phyloP scores from a whole-genome alignment of 148 eudicot genomes.

The Vaccinium vitisidaea region DNA sequence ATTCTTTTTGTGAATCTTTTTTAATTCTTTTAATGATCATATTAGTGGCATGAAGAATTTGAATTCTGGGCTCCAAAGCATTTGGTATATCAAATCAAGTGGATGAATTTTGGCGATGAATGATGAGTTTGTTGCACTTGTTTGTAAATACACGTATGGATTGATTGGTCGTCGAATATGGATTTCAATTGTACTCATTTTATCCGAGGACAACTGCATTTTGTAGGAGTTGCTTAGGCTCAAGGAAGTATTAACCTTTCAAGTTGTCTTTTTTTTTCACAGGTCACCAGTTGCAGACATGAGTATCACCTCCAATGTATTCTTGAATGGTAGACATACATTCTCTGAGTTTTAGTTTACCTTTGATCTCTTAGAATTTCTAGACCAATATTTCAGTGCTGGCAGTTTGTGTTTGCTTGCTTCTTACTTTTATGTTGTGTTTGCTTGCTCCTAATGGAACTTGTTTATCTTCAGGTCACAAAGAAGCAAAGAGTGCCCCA shows the following conservation, averaged over 20 bases:
- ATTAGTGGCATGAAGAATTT: not conserved
- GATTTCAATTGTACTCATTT: not conserved
- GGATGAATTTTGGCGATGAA: not conserved
- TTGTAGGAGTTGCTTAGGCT: not conserved
- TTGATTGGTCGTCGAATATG: not conserved
- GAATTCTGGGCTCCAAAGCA: not conserved
- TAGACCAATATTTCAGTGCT: not conserved
- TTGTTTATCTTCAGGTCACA: constrained; percentile 55
- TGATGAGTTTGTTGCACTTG: not conserved
- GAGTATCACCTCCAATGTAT: constrained; percentile 89
- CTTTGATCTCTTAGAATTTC: not conserved
- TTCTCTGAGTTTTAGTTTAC: not conserved
- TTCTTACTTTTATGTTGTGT: not conserved
- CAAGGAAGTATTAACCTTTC: not conserved
- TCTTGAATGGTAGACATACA: constrained; percentile 65
- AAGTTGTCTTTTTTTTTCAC: constrained; percentile 11
- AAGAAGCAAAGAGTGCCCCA: constrained; percentile 82
- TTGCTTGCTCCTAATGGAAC: not conserved
- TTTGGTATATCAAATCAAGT: not conserved
- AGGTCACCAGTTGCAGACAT: constrained; percentile 79
- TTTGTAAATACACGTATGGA: not conserved
- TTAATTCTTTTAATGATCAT: not conserved
- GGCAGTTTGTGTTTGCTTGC: not conserved
- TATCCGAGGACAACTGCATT: not conserved
- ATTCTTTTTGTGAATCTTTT: not conserved